phyloP scores from a whole-genome alignment of 2,329 filamentous ascomycete species.

The Cytospora piceae region DNA sequence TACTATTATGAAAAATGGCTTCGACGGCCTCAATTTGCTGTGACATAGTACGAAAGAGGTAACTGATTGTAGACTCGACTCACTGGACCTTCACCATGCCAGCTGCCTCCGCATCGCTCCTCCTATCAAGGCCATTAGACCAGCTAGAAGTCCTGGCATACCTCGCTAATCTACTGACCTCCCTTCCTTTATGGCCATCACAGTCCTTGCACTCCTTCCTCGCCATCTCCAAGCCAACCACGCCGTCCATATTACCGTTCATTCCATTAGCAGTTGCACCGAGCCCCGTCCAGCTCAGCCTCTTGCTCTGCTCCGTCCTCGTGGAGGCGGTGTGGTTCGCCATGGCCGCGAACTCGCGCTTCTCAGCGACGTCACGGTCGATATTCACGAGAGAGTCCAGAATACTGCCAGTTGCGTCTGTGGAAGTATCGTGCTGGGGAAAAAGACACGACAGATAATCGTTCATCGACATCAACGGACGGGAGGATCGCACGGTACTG shows the following conservation, averaged over 20 bases:
- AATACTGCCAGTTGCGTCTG: conserved; percentile 33
- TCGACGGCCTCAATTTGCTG: not conserved
- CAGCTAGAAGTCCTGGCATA: conserved; percentile 32
- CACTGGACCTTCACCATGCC: not conserved
- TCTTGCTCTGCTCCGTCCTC: conserved; percentile 34
- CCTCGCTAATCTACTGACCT: conserved; percentile 40
- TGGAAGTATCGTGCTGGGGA: conserved; percentile 35
- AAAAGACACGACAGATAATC: conserved; percentile 46
- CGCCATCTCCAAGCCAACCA: conserved; percentile 42
- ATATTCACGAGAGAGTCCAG: conserved; percentile 43
- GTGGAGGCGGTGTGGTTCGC: conserved; percentile 38
- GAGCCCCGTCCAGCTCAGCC: conserved; percentile 47
- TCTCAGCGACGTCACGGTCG: conserved; percentile 47
- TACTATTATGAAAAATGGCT: not conserved
- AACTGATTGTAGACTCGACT: not conserved
- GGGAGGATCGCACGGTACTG: not conserved
- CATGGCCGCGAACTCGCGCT: conserved; percentile 47
- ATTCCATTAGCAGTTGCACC: conserved; percentile 39
- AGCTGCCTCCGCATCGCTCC: not conserved
- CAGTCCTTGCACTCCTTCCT: conserved; percentile 40
- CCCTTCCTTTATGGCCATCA: conserved; percentile 40
- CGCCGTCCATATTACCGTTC: conserved; percentile 40
- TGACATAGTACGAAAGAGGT: no score
- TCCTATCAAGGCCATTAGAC: not conserved
- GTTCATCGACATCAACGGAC: conserved; percentile 35